Percentiles rank a stretch among this genome's conserved stretches.
These are phyloP conservation scores for Podaxis sp. DNA, from an alignment of 768 basidiomycete genomes.

Conservation along the genomic window DNA sequence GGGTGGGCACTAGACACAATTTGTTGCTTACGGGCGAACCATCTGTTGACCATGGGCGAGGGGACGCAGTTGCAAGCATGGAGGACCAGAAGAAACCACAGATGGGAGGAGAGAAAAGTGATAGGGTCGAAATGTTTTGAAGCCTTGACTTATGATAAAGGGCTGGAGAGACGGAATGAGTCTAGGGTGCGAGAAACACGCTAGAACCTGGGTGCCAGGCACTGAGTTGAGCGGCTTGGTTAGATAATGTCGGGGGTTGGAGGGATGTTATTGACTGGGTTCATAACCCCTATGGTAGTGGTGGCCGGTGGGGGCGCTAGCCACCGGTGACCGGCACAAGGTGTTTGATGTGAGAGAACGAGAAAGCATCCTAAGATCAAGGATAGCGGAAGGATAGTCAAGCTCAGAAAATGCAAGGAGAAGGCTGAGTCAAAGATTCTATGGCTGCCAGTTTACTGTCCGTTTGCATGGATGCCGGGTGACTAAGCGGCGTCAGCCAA, in stretches of 20 bases:
- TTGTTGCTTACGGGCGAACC: not conserved
- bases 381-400: not conserved
- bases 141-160: not conserved
- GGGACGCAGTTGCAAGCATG: not conserved
- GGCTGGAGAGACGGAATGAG: not conserved
- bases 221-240: not conserved
- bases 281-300: not conserved
- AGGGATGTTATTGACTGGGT: not conserved
- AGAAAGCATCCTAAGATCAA: not conserved
- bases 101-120: not conserved
- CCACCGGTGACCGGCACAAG: not conserved
- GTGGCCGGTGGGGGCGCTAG: not conserved
- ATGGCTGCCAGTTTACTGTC: not conserved
- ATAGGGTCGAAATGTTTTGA: not conserved
- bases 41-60: not conserved
- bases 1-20: not conserved
- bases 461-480: not conserved
- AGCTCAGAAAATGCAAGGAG: not conserved
- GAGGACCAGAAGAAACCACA: not conserved
- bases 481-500: too few relatives aligned
- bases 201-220: not conserved
- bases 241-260: not conserved
- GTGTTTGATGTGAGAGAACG: not conserved
- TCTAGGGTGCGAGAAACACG: not conserved
- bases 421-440: not conserved